Evolutionary conservation across 768 basidiomycete genomes (phyloP), one percentile per base, ranked within the genome.

Genomic region (Mycena venus): DNA sequence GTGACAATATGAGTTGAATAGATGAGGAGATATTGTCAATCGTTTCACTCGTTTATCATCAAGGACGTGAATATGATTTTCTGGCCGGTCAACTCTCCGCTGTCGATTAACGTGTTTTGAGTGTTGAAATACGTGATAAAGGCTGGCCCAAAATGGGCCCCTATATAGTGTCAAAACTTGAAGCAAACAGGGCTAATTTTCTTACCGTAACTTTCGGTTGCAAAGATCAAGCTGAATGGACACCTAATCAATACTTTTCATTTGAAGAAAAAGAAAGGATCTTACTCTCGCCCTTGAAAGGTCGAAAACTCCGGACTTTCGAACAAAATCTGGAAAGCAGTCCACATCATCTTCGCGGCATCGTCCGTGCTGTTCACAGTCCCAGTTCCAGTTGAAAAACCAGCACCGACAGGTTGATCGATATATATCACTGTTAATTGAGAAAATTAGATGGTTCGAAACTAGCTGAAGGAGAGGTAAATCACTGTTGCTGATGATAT

Each of bases 401-500:
- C 88, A 0, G 86, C 82, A 0, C 86, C 86, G 23, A 88, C 84
- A 12, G 88, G 88, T 67, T 88, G 87, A 76, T 89, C 88, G 38
- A 89, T 86, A 72, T 88, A 89, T 38, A 89, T 83, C 68, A 90
- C 88, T 89, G 47, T 10, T 21, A 21, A 25, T n/a, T n/a, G n/a
- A 21, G 10, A 19, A 19, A 84, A 25, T 29, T 32, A 60, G 85
- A 66, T 85, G 10, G 2, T 59, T 15, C 9, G 65, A 71, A 31
- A 49, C n/a, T 23, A 14, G 15, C 31, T 76, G 86, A 86, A 36
- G 86, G 83, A 75, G 84, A 86, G 36, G 86, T 83, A 56, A 87
- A 83, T 87, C 34, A 88, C 88, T 84, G 60, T 90, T 89, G 80
- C 84, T 88, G 60, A 85, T 76, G 59, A 85, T 88, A 73, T 88